Percentiles rank a stretch among this genome's conserved stretches.
These are phyloP conservation scores for Heterobasidion irregulare DNA, from an alignment of 1,284 basidiomycete species.

Conservation along the genomic window DNA sequence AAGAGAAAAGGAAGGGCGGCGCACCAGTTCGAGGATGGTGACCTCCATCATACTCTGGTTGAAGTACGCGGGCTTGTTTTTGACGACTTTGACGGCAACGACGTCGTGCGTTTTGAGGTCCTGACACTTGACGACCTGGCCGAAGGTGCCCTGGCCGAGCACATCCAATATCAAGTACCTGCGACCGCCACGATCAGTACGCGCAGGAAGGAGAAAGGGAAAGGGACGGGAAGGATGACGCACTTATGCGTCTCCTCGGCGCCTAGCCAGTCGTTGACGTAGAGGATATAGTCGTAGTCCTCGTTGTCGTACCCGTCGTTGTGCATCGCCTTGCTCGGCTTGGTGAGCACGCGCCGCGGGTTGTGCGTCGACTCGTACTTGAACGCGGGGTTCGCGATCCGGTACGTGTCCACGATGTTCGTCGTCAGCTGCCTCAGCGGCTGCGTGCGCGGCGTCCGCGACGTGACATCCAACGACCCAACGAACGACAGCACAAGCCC, in stretches of 20 bases:
- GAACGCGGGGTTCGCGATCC: slow-evolving; percentile 88
- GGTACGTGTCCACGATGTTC: slow-evolving; percentile 82
- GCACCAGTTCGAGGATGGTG: slow-evolving; percentile 89
- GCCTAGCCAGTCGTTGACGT: slow-evolving; percentile 93
- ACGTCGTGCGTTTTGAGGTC: slow-evolving; percentile 99
- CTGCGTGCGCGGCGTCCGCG: slow-evolving; percentile 26
- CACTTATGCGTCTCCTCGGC: slow-evolving; percentile 88
- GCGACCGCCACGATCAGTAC: slow-evolving; percentile 13
- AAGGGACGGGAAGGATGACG: slow-evolving; percentile 22
- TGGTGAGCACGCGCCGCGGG: slow-evolving; percentile 89
- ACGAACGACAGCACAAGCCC: neutral
- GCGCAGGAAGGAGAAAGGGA: neutral
- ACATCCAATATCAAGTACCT: slow-evolving; percentile 98
- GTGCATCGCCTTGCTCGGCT: slow-evolving; percentile 88
- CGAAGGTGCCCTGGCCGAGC: slow-evolving; percentile 96
- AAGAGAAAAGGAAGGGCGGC: slow-evolving; percentile 23
- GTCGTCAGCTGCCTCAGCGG: slow-evolving; percentile 85
- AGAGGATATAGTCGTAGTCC: slow-evolving; percentile 95
- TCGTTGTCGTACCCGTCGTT: slow-evolving; percentile 97
- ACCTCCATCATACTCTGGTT: slow-evolving; percentile 99
- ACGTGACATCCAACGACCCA: neutral
- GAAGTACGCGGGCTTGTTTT: slow-evolving; percentile 99
- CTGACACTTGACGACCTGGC: slow-evolving; percentile 99
- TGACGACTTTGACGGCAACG: slow-evolving; percentile 98
- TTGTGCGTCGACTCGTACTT: slow-evolving; percentile 90